These are phyloP conservation scores for Solanum chilense DNA, from an alignment of 257 asterid species.

Conservation along the genomic window DNA sequence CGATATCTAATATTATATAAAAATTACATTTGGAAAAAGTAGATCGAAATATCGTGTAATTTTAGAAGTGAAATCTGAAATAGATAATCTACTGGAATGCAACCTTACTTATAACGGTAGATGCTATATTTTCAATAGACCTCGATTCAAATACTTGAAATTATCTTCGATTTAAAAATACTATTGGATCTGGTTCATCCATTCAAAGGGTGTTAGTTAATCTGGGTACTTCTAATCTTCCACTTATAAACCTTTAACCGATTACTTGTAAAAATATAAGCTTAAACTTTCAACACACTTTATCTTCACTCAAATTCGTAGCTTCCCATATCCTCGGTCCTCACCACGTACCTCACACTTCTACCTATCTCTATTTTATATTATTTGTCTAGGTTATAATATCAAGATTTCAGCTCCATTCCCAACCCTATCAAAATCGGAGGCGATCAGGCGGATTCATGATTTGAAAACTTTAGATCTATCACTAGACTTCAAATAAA, in stretches of 20 bases:
- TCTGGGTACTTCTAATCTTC: neutral
- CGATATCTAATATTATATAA: neutral
- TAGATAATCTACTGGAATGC: fast-evolving
- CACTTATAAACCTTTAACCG: neutral
- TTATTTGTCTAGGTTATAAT: neutral
- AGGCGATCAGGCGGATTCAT: too few relatives aligned
- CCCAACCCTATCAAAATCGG: neutral
- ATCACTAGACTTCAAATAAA: too few relatives aligned
- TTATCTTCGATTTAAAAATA: neutral
- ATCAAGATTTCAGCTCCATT: neutral
- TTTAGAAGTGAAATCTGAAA: neutral
- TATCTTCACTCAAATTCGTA: neutral
- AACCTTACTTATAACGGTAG: neutral
- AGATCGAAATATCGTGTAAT: neutral
- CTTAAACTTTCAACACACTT: neutral
- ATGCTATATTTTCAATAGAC: neutral
- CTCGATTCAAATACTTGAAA: neutral
- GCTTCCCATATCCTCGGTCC: neutral
- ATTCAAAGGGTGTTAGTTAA: neutral
- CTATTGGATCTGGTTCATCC: neutral
- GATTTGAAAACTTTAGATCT: neutral
- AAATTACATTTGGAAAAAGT: neutral
- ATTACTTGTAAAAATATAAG: neutral
- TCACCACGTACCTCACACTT: neutral
- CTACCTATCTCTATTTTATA: neutral